Evolutionary conservation across 345 rosid genomes (phyloP).

Genomic region (Bruguiera gymnorhiza): DNA sequence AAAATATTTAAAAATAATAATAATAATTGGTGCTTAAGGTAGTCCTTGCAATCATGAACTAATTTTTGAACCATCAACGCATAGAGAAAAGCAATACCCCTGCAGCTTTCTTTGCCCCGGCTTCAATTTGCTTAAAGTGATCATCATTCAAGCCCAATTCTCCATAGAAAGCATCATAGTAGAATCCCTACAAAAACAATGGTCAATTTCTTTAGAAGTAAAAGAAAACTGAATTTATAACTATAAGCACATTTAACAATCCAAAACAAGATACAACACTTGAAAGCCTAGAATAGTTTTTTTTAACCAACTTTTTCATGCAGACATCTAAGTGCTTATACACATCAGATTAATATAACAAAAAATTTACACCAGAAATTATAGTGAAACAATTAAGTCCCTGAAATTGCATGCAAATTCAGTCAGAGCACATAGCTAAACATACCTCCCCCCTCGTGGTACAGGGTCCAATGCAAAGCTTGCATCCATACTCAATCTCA

Average conservation of each 20-base stretch:
- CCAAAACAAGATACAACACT: no score
- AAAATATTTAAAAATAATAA: neutral
- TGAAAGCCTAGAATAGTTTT: no score
- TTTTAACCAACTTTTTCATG: no score
- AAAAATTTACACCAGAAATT: neutral
- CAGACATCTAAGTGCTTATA: no score
- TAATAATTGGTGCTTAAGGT: neutral
- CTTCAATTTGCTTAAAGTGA: slow-evolving; percentile 74
- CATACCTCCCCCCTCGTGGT: slow-evolving; percentile 97
- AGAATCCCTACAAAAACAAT: slow-evolving; percentile 73
- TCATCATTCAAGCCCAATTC: slow-evolving; percentile 83
- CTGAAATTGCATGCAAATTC: neutral
- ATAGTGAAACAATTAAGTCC: neutral
- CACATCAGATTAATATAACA: no score
- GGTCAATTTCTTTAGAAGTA: neutral
- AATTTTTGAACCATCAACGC: neutral
- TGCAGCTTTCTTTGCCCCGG: slow-evolving; percentile 67
- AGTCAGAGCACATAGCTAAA: neutral
- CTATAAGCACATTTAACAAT: neutral
- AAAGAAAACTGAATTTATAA: neutral
- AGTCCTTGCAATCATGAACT: neutral
- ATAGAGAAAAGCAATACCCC: slow-evolving; percentile 45
- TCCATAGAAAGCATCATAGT: slow-evolving; percentile 93
- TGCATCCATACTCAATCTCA: slow-evolving; percentile 82
- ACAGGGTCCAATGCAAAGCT: slow-evolving; percentile 96